phyloP scores from a whole-genome alignment of 2,329 filamentous ascomycete genomes.

The Biscogniauxia mediterranea region DNA sequence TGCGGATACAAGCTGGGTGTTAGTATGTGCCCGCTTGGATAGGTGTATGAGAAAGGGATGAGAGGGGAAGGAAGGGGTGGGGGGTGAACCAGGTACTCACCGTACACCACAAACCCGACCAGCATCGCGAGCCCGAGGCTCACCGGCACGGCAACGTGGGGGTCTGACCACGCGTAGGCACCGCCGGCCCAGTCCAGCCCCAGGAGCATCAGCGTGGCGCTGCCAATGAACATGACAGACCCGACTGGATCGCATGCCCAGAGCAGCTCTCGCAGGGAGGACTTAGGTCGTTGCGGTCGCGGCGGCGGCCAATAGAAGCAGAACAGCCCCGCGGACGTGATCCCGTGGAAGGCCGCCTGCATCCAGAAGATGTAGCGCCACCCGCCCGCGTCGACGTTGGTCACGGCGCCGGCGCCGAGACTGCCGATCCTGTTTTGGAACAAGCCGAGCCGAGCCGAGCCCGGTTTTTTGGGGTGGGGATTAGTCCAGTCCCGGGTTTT shows the following conservation, averaged over 20 bases:
- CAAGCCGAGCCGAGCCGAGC: too few species aligned
- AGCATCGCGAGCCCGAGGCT: conserved; percentile 42
- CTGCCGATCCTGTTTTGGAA: conserved; percentile 41
- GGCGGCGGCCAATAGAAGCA: conserved; percentile 45
- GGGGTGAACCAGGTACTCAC: conserved; percentile 27
- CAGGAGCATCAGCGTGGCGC: conserved; percentile 43
- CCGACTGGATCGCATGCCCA: conserved; percentile 51
- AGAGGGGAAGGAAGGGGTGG: not conserved
- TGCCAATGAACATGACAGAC: conserved; percentile 42
- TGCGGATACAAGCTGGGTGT: too few species aligned
- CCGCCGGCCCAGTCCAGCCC: conserved; percentile 47
- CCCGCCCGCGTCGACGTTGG: conserved; percentile 43
- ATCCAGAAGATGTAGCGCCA: conserved; percentile 61
- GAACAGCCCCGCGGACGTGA: conserved; percentile 46
- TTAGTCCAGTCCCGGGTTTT: not conserved
- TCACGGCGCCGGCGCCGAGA: conserved; percentile 51
- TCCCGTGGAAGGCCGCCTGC: conserved; percentile 51
- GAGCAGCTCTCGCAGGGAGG: conserved; percentile 38
- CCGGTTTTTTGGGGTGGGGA: too few species aligned
- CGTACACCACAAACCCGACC: conserved; percentile 38
- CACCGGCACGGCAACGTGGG: conserved; percentile 41
- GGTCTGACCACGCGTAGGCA: conserved; percentile 38
- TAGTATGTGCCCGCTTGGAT: not conserved
- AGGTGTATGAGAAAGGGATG: too few species aligned
- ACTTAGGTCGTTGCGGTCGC: conserved; percentile 34